phyloP scores from a whole-genome alignment of 2,329 filamentous ascomycete genomes.

The Pseudogymnoascus sp. region DNA sequence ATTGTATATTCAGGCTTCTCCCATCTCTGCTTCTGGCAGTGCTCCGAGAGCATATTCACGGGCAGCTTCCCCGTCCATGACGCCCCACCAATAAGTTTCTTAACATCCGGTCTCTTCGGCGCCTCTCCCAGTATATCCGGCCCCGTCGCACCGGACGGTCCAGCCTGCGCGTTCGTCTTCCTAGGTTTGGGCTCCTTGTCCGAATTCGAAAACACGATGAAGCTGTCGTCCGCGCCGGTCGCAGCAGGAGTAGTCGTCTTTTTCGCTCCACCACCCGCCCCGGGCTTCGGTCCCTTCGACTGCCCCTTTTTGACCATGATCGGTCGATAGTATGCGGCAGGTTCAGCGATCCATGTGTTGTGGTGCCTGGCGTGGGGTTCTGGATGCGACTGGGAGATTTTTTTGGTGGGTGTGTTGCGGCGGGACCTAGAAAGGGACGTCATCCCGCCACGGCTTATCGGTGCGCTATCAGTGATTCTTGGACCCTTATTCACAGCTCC shows the following conservation, averaged over 20 bases:
- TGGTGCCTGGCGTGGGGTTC: not conserved
- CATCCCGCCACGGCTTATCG: conserved; percentile 6
- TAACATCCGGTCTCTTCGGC: conserved; percentile 47
- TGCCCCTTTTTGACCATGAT: conserved; percentile 31
- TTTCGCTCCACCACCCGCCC: conserved; percentile 21
- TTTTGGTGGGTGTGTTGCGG: not conserved
- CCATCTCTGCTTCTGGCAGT: conserved; percentile 95
- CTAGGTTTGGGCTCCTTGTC: conserved; percentile 40
- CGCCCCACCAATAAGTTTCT: conserved; percentile 83
- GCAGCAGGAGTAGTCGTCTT: conserved; percentile 23
- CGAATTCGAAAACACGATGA: conserved; percentile 51
- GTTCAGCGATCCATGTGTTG: conserved; percentile 9
- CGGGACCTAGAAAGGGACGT: not conserved
- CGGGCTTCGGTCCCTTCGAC: conserved; percentile 27
- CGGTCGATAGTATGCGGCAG: conserved; percentile 11
- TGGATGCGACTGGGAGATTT: not conserved
- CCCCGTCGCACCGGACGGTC: conserved; percentile 19
- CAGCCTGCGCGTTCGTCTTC: conserved; percentile 17
- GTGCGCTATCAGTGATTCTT: not conserved
- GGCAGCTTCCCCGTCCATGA: conserved; percentile 98
- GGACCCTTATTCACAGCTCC: not conserved
- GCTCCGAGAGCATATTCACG: conserved; percentile 85
- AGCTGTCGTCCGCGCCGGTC: conserved; percentile 39
- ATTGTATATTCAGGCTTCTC: conserved; percentile 87
- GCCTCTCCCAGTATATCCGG: conserved; percentile 25